phyloP scores from a whole-genome alignment of 169 alveolate species.

The Plasmodium cynomolgi region DNA sequence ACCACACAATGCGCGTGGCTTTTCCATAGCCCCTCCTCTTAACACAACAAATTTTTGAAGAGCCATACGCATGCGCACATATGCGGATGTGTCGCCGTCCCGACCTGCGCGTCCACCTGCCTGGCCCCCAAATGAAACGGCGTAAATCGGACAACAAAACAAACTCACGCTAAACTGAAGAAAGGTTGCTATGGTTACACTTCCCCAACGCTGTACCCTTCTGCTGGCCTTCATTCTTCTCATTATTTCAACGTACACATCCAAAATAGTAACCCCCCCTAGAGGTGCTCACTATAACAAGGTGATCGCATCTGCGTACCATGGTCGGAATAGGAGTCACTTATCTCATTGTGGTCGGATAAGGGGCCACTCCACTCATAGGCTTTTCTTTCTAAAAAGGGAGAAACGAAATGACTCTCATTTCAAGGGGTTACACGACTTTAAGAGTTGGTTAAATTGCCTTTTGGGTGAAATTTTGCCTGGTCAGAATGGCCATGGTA shows the following conservation, averaged over 20 bases:
- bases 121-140: not conserved
- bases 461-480: not conserved
- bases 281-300: not conserved
- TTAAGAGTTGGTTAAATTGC: not conserved
- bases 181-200: constrained; percentile 29
- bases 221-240: constrained; percentile 16
- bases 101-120: not conserved
- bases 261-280: not conserved
- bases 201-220: not conserved
- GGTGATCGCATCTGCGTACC: not conserved
- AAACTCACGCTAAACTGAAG: not conserved
- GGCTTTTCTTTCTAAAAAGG: constrained; percentile 13
- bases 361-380: not conserved
- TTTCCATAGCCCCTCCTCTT: not conserved
- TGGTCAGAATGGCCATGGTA: not conserved
- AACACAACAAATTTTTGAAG: not conserved
- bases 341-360: not conserved
- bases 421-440: not conserved
- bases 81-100: not conserved
- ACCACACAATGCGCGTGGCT: not conserved
- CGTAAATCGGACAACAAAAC: not conserved
- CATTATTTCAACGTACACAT: not conserved
- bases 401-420: not conserved
- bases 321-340: not conserved
- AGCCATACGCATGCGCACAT: not conserved